Conservation (phyloP, 192 early-diverging fungal genomes). For the Funneliformis geosporum region DNA sequence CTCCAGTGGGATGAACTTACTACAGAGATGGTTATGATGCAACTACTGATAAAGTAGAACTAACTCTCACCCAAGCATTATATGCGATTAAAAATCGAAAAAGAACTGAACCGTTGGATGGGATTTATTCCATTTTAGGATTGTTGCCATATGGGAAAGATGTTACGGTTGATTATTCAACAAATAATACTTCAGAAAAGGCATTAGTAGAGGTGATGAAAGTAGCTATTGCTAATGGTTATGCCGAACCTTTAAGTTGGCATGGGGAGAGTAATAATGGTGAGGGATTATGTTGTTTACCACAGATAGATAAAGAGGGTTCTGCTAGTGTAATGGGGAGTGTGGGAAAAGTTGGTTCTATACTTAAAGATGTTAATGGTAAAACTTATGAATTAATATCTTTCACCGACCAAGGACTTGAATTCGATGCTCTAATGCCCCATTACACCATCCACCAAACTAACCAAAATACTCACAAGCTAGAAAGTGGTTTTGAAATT, state of each 20-base stretch:
- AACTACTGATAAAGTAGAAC: no score
- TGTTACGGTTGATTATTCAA: no score
- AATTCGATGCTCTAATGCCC: no score
- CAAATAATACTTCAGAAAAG: no score
- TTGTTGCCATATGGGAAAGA: background rate
- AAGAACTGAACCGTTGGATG: background rate
- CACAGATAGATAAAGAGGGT: background rate
- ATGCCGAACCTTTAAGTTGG: conserved; percentile 16
- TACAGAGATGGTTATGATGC: no score
- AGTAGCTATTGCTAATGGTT: conserved; percentile 3
- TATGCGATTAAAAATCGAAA: background rate
- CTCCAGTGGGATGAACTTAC: conserved; percentile 14
- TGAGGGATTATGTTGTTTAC: background rate
- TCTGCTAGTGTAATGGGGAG: background rate
- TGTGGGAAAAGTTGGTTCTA: background rate
- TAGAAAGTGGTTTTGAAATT: background rate
- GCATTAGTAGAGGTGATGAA: conserved; percentile 13
- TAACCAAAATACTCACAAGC: background rate
- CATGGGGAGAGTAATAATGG: background rate
- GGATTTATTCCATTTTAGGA: background rate
- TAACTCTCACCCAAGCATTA: background rate
- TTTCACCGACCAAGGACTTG: no score
- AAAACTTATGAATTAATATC: background rate
- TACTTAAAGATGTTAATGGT: background rate
- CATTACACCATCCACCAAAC: background rate